A percentile compares a stretch with the other conserved stretches of the same genome.
These are phyloP conservation scores for Mariannaea elegans DNA, from an alignment of 2,329 filamentous ascomycete genomes.

Conservation along the genomic window DNA sequence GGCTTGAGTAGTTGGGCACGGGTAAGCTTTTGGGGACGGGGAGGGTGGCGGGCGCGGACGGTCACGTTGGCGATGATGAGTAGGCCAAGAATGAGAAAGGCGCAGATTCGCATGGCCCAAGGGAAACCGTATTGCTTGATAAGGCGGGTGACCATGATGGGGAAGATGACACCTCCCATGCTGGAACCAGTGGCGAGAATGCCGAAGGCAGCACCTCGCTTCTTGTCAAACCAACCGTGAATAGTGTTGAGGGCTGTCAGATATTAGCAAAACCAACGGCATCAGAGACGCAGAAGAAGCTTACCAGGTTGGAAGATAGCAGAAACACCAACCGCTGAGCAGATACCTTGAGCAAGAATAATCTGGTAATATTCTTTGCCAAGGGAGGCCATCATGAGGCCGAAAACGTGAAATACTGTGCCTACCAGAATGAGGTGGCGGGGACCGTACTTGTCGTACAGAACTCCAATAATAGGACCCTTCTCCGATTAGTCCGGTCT, in stretches of 20 bases:
- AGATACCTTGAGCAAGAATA: slow-evolving; percentile 51
- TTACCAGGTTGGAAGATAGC: slow-evolving; percentile 46
- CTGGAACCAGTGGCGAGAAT: slow-evolving; percentile 47
- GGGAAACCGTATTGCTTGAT: slow-evolving; percentile 47
- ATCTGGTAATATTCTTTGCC: slow-evolving; percentile 52
- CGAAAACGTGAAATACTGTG: slow-evolving; percentile 65
- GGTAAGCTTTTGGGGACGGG: slow-evolving; percentile 41
- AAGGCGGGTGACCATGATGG: slow-evolving; percentile 50
- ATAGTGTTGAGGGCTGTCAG: slow-evolving; percentile 40
- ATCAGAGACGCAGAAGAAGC: neutral
- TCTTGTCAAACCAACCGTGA: slow-evolving; percentile 47
- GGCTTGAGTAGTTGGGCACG: slow-evolving; percentile 44
- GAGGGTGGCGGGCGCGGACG: slow-evolving; percentile 38
- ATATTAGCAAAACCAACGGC: neutral
- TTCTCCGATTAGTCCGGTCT: slow-evolving; percentile 25
- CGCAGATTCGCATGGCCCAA: slow-evolving; percentile 52
- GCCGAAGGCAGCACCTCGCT: slow-evolving; percentile 48
- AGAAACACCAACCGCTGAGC: slow-evolving; percentile 46
- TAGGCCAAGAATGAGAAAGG: slow-evolving; percentile 49
- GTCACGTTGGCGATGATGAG: slow-evolving; percentile 46
- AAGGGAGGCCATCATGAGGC: slow-evolving; percentile 70
- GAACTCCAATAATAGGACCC: slow-evolving; percentile 67
- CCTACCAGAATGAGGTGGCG: slow-evolving; percentile 63
- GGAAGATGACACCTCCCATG: slow-evolving; percentile 51
- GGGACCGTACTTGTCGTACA: slow-evolving; percentile 72